Evolutionary conservation across 2,329 filamentous ascomycete species (phyloP).

Genomic region (Dothidotthia symphoricarpi): DNA sequence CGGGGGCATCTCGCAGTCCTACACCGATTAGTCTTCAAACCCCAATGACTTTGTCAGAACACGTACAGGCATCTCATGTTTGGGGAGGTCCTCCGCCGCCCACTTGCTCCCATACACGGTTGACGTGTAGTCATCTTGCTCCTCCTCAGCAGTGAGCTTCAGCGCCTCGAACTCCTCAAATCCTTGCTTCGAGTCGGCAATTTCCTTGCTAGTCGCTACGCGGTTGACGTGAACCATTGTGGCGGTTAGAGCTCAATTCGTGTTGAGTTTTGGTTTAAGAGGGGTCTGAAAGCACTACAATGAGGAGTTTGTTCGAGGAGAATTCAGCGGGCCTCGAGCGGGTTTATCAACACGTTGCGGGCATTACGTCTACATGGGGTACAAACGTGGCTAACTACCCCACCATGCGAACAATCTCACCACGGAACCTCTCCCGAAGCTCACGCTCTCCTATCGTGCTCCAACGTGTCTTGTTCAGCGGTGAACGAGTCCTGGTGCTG

Average conservation of each 20-base stretch:
- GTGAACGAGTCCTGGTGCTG: too few species aligned
- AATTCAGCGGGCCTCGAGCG: constrained; percentile 1
- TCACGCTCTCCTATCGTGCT: neutral
- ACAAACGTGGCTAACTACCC: constrained; percentile 9
- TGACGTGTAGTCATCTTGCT: constrained; percentile 61
- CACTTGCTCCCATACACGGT: constrained; percentile 88
- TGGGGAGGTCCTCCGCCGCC: constrained; percentile 76
- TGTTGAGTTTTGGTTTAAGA: neutral
- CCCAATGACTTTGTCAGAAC: neutral
- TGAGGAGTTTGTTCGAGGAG: constrained; percentile 1
- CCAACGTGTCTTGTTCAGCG: too few species aligned
- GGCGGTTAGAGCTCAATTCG: constrained; percentile 3
- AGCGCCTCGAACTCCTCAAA: constrained; percentile 24
- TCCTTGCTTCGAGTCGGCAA: constrained; percentile 28
- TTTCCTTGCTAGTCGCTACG: constrained; percentile 44
- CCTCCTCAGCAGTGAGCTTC: constrained; percentile 31
- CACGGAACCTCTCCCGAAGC: constrained; percentile 7
- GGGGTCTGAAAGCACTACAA: neutral
- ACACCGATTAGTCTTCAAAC: neutral
- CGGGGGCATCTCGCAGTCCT: constrained; percentile 72
- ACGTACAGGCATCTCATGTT: constrained; percentile 78
- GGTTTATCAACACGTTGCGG: constrained; percentile 1
- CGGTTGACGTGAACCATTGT: constrained; percentile 53
- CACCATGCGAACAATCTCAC: constrained; percentile 10
- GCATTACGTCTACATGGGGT: constrained; percentile 9